These are phyloP conservation scores for Xylaria polymorpha DNA, from an alignment of 2,329 filamentous ascomycete genomes.

Conservation along the genomic window DNA sequence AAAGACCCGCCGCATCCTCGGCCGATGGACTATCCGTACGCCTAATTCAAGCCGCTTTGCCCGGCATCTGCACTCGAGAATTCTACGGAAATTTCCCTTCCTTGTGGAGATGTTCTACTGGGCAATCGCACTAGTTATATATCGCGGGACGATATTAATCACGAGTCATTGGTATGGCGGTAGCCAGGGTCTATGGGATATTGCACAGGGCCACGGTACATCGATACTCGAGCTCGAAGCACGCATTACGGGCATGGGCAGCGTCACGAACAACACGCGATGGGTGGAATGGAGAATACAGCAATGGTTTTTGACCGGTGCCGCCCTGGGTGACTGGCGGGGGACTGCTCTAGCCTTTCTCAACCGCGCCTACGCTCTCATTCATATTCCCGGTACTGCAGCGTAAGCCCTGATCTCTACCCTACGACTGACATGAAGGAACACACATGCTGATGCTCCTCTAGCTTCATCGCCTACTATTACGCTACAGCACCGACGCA, in stretches of 20 bases:
- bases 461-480: conserved; percentile 59
- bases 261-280: conserved; percentile 47
- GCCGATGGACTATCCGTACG: conserved; percentile 53
- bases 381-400: conserved; percentile 63
- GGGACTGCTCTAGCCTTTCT: conserved; percentile 56
- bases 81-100: conserved; percentile 74
- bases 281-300: conserved; percentile 56
- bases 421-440: not conserved
- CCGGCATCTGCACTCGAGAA: conserved; percentile 66
- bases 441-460: conserved; percentile 2
- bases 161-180: conserved; percentile 64
- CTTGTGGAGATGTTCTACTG: conserved; percentile 81
- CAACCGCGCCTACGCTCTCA: conserved; percentile 61
- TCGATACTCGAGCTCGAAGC: conserved; percentile 57
- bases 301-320: conserved; percentile 50
- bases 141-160: conserved; percentile 67
- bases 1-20: conserved; percentile 48
- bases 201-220: conserved; percentile 58
- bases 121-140: conserved; percentile 73
- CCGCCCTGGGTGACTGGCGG: conserved; percentile 52
- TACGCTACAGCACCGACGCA: conserved; percentile 55
- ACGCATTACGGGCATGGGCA: conserved; percentile 43
- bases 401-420: conserved; percentile 48
- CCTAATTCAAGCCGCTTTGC: conserved; percentile 70
- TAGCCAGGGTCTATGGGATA: conserved; percentile 57